Percentiles rank a stretch among this genome's conserved stretches.
These are phyloP conservation scores for Arthroderma sp. DNA, from an alignment of 2,329 filamentous ascomycete species.

Conservation along the genomic window DNA sequence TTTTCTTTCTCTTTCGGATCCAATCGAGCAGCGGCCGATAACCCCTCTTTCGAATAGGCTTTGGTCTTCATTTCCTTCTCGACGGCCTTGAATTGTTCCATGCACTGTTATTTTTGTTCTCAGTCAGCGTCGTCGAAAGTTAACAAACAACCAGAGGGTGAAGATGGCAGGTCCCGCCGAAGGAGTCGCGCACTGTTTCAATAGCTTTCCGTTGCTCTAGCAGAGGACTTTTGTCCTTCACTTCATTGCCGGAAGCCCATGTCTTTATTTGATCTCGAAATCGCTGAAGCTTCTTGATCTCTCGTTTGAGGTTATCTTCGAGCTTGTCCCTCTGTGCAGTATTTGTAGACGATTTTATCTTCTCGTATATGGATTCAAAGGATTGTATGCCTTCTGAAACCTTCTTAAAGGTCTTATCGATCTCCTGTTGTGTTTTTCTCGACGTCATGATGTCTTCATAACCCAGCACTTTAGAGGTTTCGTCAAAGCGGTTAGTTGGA, in stretches of 20 bases:
- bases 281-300: slow-evolving; percentile 98
- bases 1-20: slow-evolving; percentile 98
- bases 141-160: too few relatives aligned
- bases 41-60: slow-evolving; percentile 94
- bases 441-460: slow-evolving; percentile 58
- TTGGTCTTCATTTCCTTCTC: slow-evolving; percentile 99
- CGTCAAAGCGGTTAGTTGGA: not conserved
- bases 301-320: slow-evolving; percentile 93
- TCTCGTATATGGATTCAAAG: slow-evolving; percentile 93
- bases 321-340: slow-evolving; percentile 95
- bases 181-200: slow-evolving; percentile 57
- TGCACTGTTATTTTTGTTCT: slow-evolving; percentile 34
- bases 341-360: slow-evolving; percentile 87
- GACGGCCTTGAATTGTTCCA: slow-evolving; percentile 99
- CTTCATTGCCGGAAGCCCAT: slow-evolving; percentile 96
- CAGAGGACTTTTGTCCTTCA: slow-evolving; percentile 96
- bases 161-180: not conserved
- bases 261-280: slow-evolving; percentile 98
- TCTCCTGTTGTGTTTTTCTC: slow-evolving; percentile 93
- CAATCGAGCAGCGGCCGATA: slow-evolving; percentile 80
- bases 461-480: slow-evolving; percentile 4
- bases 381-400: slow-evolving; percentile 82
- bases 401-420: slow-evolving; percentile 99
- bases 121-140: slow-evolving; percentile 8
- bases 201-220: slow-evolving; percentile 91